Base-by-base conservation (phyloP, 345 rosid species). In the Turritis glabra region DNA sequence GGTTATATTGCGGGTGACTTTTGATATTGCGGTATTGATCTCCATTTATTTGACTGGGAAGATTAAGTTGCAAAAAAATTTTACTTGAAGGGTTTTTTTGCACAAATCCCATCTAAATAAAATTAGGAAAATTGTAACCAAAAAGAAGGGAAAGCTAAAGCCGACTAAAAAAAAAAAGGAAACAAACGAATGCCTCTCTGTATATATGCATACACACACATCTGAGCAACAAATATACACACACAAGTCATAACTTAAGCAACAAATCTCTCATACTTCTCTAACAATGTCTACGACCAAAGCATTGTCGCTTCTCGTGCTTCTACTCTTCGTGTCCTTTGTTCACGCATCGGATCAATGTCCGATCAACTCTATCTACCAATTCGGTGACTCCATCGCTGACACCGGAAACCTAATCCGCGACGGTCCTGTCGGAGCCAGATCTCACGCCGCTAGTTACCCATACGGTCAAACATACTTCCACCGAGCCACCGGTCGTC, bases 381-480 rank as follows among this genome's bases (percentile, higher is more conserved):
- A 75, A 18, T 69, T 75, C 53, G 74, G 79, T 22, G 79, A 68
- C 62, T 75, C 79, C 13, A 76, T 67, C 12, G 23, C 79, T 14
- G 79, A 76, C 74, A 76, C 79, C 1, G 79, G 73, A n/a, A 76
- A 76, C 68, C 37, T 76, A 9, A 76, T 69, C 62, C 79, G 67
- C 3, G 21, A 7, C 26, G 62, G 68, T 3, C 79, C 60, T 2
- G 14, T 35, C 30, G 70, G 71, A 52, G 57, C 73, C 41, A 59
- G 5, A 41, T 15, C 69, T 8, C 71, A 57, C 58, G 50, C 65
- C n/a, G 72, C 72, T 2, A 65, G 21, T 7, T 66, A 27, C 3
- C 84, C 84, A 9, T 80, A 77, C 61, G 84, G 81, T 13, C 67
- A 77, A 63, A 72, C 81, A 11, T 77, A 51, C 13, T 72, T 77